A percentile compares a stretch with the other conserved stretches of the same genome.
phyloP scores from a whole-genome alignment of 1,284 basidiomycete genomes.

The Taiwanofungus camphoratus region DNA sequence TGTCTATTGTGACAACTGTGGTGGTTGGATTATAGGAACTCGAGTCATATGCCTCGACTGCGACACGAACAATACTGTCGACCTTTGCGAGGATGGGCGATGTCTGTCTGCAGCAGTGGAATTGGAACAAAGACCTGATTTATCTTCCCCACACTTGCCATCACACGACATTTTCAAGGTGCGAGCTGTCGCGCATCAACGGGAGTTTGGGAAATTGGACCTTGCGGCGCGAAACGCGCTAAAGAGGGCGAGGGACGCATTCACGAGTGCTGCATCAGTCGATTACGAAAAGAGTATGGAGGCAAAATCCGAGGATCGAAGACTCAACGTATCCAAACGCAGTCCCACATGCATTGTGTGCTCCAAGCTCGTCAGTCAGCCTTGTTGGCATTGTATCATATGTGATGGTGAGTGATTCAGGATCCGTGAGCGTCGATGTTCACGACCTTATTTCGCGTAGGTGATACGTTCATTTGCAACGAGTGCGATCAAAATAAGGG shows the following conservation, averaged over 20 bases:
- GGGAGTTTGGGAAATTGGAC: slow-evolving; percentile 1
- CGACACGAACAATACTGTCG: slow-evolving; percentile 15
- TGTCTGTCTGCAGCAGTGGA: slow-evolving; percentile 14
- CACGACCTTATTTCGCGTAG: background rate
- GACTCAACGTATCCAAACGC: background rate
- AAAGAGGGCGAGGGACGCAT: slow-evolving; percentile 1
- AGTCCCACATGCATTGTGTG: background rate
- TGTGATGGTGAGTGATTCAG: background rate
- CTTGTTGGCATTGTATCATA: slow-evolving; percentile 1
- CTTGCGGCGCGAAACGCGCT: background rate
- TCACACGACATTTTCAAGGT: slow-evolving; percentile 3
- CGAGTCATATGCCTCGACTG: slow-evolving; percentile 26
- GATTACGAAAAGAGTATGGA: background rate
- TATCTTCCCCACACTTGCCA: background rate
- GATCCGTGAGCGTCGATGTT: background rate
- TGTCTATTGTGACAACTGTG: slow-evolving; percentile 20
- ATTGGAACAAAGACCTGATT: slow-evolving; percentile 1
- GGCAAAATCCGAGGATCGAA: background rate
- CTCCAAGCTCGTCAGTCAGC: background rate
- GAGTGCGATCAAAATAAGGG: slow-evolving; percentile 1
- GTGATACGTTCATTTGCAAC: slow-evolving; percentile 1
- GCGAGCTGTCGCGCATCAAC: background rate
- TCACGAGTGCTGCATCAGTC: background rate
- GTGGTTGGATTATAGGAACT: slow-evolving; percentile 15
- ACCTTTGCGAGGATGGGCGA: slow-evolving; percentile 19